Evolutionary conservation across 129 eudicot genomes (phyloP).

Genomic region (Saussurea involucrata): DNA sequence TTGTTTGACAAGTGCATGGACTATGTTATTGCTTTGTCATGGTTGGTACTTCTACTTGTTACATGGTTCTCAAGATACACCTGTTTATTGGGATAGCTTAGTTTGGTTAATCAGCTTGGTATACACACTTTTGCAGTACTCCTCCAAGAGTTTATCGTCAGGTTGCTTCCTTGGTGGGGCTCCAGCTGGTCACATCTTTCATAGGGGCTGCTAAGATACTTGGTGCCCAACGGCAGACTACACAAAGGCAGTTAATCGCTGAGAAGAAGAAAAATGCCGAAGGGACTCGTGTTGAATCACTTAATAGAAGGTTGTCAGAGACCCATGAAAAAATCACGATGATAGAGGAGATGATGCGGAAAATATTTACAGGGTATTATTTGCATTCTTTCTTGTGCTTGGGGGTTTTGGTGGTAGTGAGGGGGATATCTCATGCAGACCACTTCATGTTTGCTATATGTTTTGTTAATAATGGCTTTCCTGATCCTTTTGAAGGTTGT

Average conservation of each 20-base stretch:
- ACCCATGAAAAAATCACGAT: conserved; percentile 87
- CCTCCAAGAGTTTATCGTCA: conserved; percentile 91
- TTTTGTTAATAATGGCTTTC: conserved; percentile 10
- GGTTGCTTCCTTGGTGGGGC: conserved; percentile 90
- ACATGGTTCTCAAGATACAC: conserved; percentile 5
- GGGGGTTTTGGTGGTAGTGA: neutral
- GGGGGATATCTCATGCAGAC: neutral
- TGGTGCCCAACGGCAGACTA: conserved; percentile 87
- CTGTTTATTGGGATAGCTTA: neutral
- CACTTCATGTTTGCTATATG: neutral
- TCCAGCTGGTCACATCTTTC: conserved; percentile 91
- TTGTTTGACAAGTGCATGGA: conserved; percentile 93
- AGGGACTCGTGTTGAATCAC: conserved; percentile 86
- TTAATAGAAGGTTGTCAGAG: conserved; percentile 63
- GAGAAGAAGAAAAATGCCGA: conserved; percentile 78
- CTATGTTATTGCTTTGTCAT: conserved; percentile 87
- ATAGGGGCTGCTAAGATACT: conserved; percentile 80
- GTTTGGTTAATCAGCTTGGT: conserved; percentile 17
- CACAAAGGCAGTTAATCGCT: conserved; percentile 92
- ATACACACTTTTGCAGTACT: conserved; percentile 50
- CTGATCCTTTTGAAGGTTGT: conserved; percentile 56
- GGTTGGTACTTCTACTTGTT: conserved; percentile 45
- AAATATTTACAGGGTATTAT: conserved; percentile 80
- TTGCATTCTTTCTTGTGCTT: neutral
- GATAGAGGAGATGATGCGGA: conserved; percentile 92